Base-by-base conservation (phyloP, 2,329 filamentous ascomycete genomes). In the Exophiala calicioides region DNA sequence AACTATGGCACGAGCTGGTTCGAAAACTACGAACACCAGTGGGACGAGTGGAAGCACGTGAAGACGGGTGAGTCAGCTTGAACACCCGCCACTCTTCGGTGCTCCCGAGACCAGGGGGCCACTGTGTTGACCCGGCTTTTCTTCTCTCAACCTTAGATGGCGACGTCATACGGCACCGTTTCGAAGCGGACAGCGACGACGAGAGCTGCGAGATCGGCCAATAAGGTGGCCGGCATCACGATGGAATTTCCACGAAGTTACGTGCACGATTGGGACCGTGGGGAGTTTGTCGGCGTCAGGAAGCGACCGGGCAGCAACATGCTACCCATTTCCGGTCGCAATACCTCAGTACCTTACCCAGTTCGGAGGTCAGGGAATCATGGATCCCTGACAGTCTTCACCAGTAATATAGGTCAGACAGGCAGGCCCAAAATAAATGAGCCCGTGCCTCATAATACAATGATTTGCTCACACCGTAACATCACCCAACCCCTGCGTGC, bases 1-100 rank as follows among this genome's bases (percentile, higher is more conserved):
- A 49, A 43, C 23, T 46, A 53, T 34, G 52, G 52, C 12, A 33
- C 39, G 18, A 18, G 7, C 4, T 55, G 52, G 52, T 55, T 55
- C 31, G 44, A 52, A 9, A 39, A 37, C 16, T 51, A 20, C 44
- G 44, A 48, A 24, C 29, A 19, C 6, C 26, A 42, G 44, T 54
- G 47, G 47, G 36, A 47, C 16, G 36, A 55, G n/a, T 55, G 44
- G 44, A 41, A 55, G 31, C 21, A 39, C 6, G 21, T 31, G 12
- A 47, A 49, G 40, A 32, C 19, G 33, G 24, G 27, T 24, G 29
- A 44, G 29, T 40, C 29, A 15, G 48, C 47, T 24, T 39, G 36
- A 48, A 29, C 3, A 16, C 4, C 2, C 24, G 15, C 30, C 33
- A 29, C n/a, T 12, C 21, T 30, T 31, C 19, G 16, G 12, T 18